A percentile compares a stretch with the other conserved stretches of the same genome.
These are phyloP conservation scores for Tolypocladium tropicale DNA, from an alignment of 2,329 filamentous ascomycete species.

Conservation along the genomic window DNA sequence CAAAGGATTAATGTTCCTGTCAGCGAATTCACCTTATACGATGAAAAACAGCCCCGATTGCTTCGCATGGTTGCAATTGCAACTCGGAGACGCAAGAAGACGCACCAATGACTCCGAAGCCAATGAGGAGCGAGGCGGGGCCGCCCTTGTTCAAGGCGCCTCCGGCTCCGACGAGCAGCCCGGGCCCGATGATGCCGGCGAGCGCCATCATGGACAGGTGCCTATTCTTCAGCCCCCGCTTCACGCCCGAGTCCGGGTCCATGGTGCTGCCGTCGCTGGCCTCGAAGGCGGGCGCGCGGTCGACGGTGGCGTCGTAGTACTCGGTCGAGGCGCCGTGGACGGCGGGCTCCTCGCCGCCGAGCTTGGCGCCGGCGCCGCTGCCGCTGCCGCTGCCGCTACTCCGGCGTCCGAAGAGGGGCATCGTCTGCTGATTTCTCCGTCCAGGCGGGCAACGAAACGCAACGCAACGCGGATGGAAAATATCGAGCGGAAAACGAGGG, in stretches of 20 bases:
- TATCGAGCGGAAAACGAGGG: background rate
- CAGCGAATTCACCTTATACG: constrained; percentile 2
- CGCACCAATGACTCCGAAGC: constrained; percentile 56
- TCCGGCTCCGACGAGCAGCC: constrained; percentile 61
- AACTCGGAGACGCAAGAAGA: background rate
- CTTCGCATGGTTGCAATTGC: background rate
- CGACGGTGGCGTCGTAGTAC: constrained; percentile 9
- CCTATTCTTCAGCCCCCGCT: constrained; percentile 57
- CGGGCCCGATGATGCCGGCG: constrained; percentile 56
- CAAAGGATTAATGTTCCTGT: constrained; percentile 2
- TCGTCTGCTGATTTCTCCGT: background rate
- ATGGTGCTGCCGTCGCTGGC: constrained; percentile 29
- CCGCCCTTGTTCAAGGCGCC: constrained; percentile 59
- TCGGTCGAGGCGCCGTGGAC: constrained; percentile 9
- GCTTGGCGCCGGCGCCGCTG: constrained; percentile 3
- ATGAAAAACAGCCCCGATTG: background rate
- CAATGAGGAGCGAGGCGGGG: constrained; percentile 61
- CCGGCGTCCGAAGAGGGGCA: constrained; percentile 3
- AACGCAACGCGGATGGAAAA: too few relatives aligned
- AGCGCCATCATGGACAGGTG: constrained; percentile 58
- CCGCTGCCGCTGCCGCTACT: background rate
- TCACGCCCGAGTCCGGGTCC: constrained; percentile 55
- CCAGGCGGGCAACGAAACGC: background rate
- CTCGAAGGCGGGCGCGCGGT: constrained; percentile 7
- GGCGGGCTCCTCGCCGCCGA: constrained; percentile 3